Conservation (phyloP, 2,329 filamentous ascomycete species). For the Xylaria sp. region DNA sequence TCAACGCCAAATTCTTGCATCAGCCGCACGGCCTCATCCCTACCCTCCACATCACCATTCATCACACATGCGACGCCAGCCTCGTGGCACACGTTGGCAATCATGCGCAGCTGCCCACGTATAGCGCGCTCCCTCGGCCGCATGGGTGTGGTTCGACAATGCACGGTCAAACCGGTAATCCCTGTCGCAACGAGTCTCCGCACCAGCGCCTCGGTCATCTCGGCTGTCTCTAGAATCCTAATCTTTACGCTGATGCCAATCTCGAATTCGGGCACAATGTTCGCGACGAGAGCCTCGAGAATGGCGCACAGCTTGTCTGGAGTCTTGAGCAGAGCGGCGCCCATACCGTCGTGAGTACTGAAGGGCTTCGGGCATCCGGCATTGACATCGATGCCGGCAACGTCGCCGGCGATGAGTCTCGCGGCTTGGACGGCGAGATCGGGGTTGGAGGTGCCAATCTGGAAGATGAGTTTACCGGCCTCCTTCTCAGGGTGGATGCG, state of each 20-base stretch:
- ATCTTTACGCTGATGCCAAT: constrained; percentile 99
- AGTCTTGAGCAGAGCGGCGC: constrained; percentile 83
- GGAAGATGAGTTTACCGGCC: constrained; percentile 78
- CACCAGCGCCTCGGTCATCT: constrained; percentile 78
- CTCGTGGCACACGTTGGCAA: constrained; percentile 78
- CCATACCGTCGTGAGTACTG: constrained; percentile 93
- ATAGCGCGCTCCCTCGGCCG: constrained; percentile 87
- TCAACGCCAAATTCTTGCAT: constrained; percentile 83
- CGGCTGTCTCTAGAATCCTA: constrained; percentile 77
- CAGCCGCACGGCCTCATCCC: constrained; percentile 73
- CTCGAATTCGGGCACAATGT: constrained; percentile 77
- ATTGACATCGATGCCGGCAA: constrained; percentile 95
- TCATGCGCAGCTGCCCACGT: constrained; percentile 82
- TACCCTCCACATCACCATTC: constrained; percentile 87
- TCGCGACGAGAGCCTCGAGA: constrained; percentile 77
- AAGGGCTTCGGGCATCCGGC: constrained; percentile 98
- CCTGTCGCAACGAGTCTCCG: constrained; percentile 80
- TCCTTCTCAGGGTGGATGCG: constrained; percentile 81
- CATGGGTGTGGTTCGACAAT: constrained; percentile 97
- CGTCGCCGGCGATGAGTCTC: constrained; percentile 81
- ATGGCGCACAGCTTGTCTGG: constrained; percentile 86
- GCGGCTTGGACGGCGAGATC: constrained; percentile 84
- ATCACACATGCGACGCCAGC: constrained; percentile 91
- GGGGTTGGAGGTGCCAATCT: constrained; percentile 87
- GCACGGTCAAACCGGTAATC: constrained; percentile 89